Conservation (phyloP, 208 protist genomes). For the Trypanosoma grayi region DNA sequence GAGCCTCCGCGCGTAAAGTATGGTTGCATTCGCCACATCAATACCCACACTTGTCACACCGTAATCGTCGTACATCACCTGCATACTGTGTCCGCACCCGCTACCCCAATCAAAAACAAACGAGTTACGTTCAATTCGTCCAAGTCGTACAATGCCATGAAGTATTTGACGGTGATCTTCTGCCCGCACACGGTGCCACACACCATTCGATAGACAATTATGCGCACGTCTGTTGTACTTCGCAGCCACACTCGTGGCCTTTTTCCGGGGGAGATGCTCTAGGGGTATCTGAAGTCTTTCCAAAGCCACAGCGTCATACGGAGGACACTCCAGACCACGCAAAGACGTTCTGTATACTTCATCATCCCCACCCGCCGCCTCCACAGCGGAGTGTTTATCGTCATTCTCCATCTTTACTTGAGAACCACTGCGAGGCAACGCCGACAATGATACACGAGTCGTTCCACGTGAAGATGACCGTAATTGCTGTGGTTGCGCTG, state of each 20-base stretch:
- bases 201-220: conserved; percentile 25
- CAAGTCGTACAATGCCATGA: conserved; percentile 13
- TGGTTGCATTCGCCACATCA: conserved; percentile 22
- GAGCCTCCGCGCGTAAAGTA: conserved; percentile 20
- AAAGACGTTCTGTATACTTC: not conserved
- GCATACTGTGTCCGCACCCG: conserved; percentile 33
- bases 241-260: conserved; percentile 11
- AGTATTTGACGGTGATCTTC: conserved; percentile 30
- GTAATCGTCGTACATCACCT: conserved; percentile 22
- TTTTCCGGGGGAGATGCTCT: conserved; percentile 22
- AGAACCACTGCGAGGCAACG: too few species aligned
- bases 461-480: too few species aligned
- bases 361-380: not conserved
- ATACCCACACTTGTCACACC: conserved; percentile 27
- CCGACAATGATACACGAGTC: too few species aligned
- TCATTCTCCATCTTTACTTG: too few species aligned
- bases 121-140: conserved; percentile 11
- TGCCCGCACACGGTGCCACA: conserved; percentile 23
- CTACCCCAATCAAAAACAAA: conserved; percentile 35
- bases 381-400: too few species aligned
- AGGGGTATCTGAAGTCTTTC: conserved; percentile 23
- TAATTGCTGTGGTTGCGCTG: too few species aligned
- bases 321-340: conserved; percentile 8
- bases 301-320: conserved; percentile 6
- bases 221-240: conserved; percentile 25